Evolutionary conservation across 2,329 filamentous ascomycete species (phyloP), one percentile per base, ranked within the genome.

Genomic region (Scedosporium boydii): DNA sequence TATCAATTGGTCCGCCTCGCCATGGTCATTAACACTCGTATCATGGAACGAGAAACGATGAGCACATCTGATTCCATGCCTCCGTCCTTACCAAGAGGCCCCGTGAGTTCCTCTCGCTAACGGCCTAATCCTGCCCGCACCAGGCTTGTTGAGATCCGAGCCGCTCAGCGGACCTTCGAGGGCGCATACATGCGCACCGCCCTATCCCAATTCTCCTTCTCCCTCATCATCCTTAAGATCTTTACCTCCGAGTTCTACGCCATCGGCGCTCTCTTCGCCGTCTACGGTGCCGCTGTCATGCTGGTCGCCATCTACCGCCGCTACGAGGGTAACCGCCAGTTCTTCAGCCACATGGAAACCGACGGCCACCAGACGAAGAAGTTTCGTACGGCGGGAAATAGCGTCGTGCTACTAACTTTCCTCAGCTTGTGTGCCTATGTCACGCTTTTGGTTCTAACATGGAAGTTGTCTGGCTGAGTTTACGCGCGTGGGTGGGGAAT

Each of bases 201-300:
- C 2, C 85, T 99, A 21, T 91, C 90, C 3, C 93, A 98, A 71
- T 98, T 98, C 78, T 93, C 90, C 63, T 98, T 99, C 74, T 88
- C 93, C 21, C 86, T 99, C 59, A 87, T 99, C 66, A 90, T 99
- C 60, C 85, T 96, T 68, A 96, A 96, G 78, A 96, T 99, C 75
- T 98, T 99, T 78, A 97, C 92, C 7, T 84, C 87, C 60, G 95
- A 98, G 72, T 98, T 99, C 79, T 98, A 98, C 76, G 87, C 89
- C 68, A 96, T 97, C 66, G 95, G 95, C n/a, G 95, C 95, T 6
- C 81, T 99, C 38, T 97, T 97, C 72, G 93, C 95, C 53, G 87
- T 91, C 58, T 98, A 98, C 71, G 95, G 93, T 12, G 87, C 88
- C 3, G 90, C 91, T 6, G 84, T 99, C 58, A 79, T 98, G 71